Percentiles rank a stretch among this genome's conserved stretches.
phyloP scores from a whole-genome alignment of 1,284 basidiomycete genomes.

The Marasmius oreades region DNA sequence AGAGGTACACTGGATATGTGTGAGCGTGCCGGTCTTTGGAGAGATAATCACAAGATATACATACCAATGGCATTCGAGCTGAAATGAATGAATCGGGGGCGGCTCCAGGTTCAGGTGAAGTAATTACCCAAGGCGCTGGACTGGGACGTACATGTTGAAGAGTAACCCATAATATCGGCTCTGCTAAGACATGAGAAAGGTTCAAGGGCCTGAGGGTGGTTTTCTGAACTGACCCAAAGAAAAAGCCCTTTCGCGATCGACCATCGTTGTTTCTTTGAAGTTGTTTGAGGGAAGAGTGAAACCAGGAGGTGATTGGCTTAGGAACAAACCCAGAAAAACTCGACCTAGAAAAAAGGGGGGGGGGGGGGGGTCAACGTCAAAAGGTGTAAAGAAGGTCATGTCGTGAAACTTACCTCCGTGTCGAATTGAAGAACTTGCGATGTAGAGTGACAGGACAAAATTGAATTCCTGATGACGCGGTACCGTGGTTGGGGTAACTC shows the following conservation, averaged over 20 bases:
- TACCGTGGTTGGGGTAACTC: not conserved
- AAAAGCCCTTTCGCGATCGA: constrained; percentile 9
- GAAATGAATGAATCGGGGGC: not conserved
- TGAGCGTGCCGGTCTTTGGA: not conserved
- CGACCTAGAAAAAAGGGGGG: too few relatives aligned
- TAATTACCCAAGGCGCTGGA: too few relatives aligned
- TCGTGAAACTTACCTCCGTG: not conserved
- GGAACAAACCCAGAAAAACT: not conserved
- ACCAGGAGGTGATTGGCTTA: not conserved
- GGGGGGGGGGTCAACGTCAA: not conserved
- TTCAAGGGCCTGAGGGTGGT: too few relatives aligned
- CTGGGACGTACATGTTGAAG: constrained; percentile 8
- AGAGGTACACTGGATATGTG: not conserved
- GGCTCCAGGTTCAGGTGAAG: not conserved
- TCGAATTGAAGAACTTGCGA: too few relatives aligned
- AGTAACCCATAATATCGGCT: constrained; percentile 6
- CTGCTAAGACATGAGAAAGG: too few relatives aligned
- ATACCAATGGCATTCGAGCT: not conserved
- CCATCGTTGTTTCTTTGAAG: constrained; percentile 5
- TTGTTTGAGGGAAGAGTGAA: not conserved
- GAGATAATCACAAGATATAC: too few relatives aligned
- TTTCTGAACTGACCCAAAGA: too few relatives aligned
- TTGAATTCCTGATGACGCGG: too few relatives aligned
- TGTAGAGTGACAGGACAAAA: not conserved
- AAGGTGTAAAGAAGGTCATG: not conserved